phyloP scores from a whole-genome alignment of 805 yeast species.

The Komagataella pastoris region DNA sequence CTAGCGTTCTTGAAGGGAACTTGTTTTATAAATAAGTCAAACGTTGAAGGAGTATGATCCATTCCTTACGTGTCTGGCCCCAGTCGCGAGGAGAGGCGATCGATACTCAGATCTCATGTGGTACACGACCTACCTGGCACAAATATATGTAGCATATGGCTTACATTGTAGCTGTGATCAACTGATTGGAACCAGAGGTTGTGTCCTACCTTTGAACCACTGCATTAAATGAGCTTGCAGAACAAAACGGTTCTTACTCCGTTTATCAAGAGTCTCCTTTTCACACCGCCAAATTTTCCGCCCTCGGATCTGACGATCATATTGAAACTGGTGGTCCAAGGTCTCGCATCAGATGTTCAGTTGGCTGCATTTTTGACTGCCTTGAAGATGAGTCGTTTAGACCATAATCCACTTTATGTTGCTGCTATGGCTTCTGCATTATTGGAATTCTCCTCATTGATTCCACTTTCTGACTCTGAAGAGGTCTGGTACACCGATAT shows the following conservation, averaged over 20 bases:
- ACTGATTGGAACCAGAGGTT: not conserved
- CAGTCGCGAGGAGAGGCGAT: not conserved
- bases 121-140: not conserved
- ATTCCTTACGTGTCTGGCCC: not conserved
- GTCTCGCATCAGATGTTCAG: slow-evolving; percentile 54
- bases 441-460: slow-evolving; percentile 44
- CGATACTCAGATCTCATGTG: not conserved
- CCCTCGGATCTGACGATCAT: slow-evolving; percentile 55
- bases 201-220: not conserved
- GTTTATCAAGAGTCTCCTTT: slow-evolving; percentile 50
- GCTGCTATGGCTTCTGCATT: slow-evolving; percentile 79
- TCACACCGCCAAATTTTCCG: slow-evolving; percentile 46
- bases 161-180: not conserved
- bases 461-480: slow-evolving; percentile 31
- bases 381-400: slow-evolving; percentile 59
- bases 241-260: not conserved
- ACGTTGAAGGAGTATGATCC: not conserved
- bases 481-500: slow-evolving; percentile 59
- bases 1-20: not conserved
- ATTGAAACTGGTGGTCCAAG: slow-evolving; percentile 44
- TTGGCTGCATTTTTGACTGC: slow-evolving; percentile 72
- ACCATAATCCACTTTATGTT: slow-evolving; percentile 68
- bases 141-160: not conserved
- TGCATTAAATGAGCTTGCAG: not conserved
- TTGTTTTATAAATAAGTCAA: not conserved